Base-by-base conservation (phyloP, 139 green algal genomes). In the Parachlorella kessleri region DNA sequence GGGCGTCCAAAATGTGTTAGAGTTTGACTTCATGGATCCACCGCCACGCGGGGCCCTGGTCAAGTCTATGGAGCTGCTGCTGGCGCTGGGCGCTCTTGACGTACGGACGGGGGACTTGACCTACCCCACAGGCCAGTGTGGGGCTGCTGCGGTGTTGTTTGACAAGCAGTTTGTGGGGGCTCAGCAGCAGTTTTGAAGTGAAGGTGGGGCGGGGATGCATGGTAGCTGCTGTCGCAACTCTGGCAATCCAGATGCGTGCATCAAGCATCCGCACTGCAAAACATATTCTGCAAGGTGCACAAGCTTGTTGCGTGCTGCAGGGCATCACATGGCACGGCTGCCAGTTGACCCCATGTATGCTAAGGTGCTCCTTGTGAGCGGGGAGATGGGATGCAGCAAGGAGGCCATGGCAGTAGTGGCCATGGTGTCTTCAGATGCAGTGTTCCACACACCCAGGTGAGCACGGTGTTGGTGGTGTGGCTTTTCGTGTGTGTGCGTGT, bases 1-100 rank as follows among this genome's bases (percentile, higher is more conserved):
- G 54, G 96, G 96, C 3, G 88, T 99, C 0, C 87, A 95, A 75
- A 95, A 98, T 85, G 85, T 98, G 66, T 90, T 97, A 83, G 80
- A 79, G 7, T 99, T 99, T 88, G 90, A 96, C 65, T 99, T 93
- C 89, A 88, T 98, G 74, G 85, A 93, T n/a, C 89, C 96, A 5
- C 96, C 96, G 10, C 94, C 96, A 6, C 87, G 92, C 37, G 88
- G 95, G 73, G 86, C 93, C 41, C 90, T 98, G 81, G 86, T 98
- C 73, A 91, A 87, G 54, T 90, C 92, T 0, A 70, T 96, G 70
- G 90, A 96, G 84, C 82, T 94, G 72, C 83, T 97, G 76, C 86
- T 86, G 69, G 89, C 89, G 2, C 84, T 98, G 32, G 91, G 93
- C 0, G 95, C 95, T 0, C 83, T 98, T 54, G 91, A 97, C 78